Evolutionary conservation across 2,329 filamentous ascomycete genomes (phyloP).

Genomic region (Sclerotinia minor): DNA sequence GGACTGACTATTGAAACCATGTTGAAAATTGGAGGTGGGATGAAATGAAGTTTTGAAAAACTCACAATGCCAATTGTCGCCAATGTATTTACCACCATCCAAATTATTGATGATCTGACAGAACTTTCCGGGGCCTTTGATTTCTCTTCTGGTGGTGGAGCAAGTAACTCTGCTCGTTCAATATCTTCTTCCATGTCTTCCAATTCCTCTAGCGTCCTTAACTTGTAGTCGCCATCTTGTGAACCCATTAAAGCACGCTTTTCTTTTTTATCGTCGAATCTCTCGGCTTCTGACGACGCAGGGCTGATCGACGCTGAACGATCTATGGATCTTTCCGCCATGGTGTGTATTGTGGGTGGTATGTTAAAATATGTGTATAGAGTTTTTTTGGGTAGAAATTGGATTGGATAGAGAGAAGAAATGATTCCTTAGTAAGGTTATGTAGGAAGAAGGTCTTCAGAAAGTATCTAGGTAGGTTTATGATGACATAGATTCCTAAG

Average conservation of each 20-base stretch:
- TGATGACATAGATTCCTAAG: neutral
- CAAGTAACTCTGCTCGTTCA: slow-evolving; percentile 48
- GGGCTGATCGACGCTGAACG: slow-evolving; percentile 37
- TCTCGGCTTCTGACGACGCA: slow-evolving; percentile 35
- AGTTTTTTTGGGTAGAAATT: neutral
- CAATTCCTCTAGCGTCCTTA: slow-evolving; percentile 41
- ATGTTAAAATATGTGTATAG: neutral
- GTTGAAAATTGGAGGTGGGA: no score
- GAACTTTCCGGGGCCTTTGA: slow-evolving; percentile 39
- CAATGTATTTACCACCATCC: slow-evolving; percentile 62
- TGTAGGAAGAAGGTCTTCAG: neutral
- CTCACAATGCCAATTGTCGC: slow-evolving; percentile 64
- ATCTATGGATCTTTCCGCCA: slow-evolving; percentile 36
- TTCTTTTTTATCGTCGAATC: slow-evolving; percentile 37
- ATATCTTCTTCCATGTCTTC: slow-evolving; percentile 44
- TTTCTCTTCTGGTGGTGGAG: slow-evolving; percentile 42
- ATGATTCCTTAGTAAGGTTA: neutral
- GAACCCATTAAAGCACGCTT: slow-evolving; percentile 29
- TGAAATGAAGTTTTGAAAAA: slow-evolving; percentile 24
- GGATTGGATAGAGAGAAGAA: neutral
- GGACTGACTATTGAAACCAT: no score
- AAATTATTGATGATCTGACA: slow-evolving; percentile 48
- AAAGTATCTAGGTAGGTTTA: neutral
- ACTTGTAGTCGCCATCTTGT: slow-evolving; percentile 34
- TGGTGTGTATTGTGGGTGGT: slow-evolving; percentile 20